phyloP scores from a whole-genome alignment of 2,329 filamentous ascomycete genomes.

The Colletotrichum sp. region DNA sequence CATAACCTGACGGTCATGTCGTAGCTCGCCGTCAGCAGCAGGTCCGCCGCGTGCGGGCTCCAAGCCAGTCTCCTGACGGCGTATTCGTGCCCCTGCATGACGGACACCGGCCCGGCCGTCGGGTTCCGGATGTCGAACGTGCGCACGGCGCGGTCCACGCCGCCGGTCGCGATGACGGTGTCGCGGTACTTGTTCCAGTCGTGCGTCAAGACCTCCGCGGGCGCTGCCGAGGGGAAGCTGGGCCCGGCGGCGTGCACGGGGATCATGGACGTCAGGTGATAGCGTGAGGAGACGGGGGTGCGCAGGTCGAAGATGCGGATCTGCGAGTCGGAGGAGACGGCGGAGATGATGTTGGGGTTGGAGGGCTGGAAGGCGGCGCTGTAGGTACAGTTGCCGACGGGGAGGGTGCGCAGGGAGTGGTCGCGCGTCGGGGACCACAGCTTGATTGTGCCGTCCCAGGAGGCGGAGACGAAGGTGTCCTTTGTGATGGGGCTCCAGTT shows the following conservation, averaged over 20 bases:
- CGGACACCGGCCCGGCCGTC: constrained; percentile 70
- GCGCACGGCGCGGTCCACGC: constrained; percentile 85
- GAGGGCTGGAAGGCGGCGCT: constrained; percentile 90
- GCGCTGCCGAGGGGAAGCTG: constrained; percentile 46
- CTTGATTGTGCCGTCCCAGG: constrained; percentile 96
- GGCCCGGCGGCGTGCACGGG: constrained; percentile 78
- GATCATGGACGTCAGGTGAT: constrained; percentile 83
- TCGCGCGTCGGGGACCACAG: constrained; percentile 88
- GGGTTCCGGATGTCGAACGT: constrained; percentile 90
- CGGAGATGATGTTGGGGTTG: constrained; percentile 83
- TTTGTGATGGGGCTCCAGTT: constrained; percentile 93
- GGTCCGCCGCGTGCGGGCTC: constrained; percentile 92
- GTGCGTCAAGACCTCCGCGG: constrained; percentile 87
- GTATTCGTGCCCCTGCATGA: constrained; percentile 88
- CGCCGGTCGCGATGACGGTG: constrained; percentile 82
- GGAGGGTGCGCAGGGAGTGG: constrained; percentile 81
- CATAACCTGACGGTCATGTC: constrained; percentile 98
- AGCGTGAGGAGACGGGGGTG: constrained; percentile 82
- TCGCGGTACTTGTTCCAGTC: constrained; percentile 99
- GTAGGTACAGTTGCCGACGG: constrained; percentile 94
- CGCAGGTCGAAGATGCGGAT: constrained; percentile 91
- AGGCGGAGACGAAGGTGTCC: constrained; percentile 87
- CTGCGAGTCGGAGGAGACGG: constrained; percentile 88
- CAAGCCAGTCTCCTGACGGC: constrained; percentile 86
- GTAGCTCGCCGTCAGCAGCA: constrained; percentile 89